phyloP scores from a whole-genome alignment of 495 filamentous ascomycete species.

The Lentithecium fluviatile region DNA sequence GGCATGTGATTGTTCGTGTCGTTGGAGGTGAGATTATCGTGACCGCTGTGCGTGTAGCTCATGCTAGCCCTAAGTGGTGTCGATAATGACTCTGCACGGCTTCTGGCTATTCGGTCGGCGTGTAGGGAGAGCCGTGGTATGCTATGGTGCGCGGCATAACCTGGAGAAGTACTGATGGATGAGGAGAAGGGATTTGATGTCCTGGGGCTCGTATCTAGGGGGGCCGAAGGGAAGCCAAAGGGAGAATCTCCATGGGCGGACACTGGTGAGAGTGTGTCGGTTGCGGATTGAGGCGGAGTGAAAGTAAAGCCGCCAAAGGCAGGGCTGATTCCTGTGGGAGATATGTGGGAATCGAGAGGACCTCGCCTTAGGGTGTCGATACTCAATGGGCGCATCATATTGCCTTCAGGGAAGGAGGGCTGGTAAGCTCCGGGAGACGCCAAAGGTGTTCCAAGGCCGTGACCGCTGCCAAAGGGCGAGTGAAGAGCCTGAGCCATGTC shows the following conservation, averaged over 20 bases:
- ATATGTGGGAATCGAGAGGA: conserved; percentile 57
- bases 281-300: conserved; percentile 48
- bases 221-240: conserved; percentile 36
- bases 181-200: conserved; percentile 39
- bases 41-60: conserved; percentile 39
- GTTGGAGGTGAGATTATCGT: conserved; percentile 23
- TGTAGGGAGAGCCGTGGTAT: conserved; percentile 42
- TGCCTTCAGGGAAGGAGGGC: conserved; percentile 47
- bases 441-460: conserved; percentile 51
- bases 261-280: conserved; percentile 42
- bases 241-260: conserved; percentile 36
- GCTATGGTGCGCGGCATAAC: conserved; percentile 34
- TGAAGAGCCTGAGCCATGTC: conserved; percentile 88
- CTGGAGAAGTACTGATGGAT: conserved; percentile 29
- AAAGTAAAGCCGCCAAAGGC: conserved; percentile 63
- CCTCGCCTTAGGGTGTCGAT: conserved; percentile 57
- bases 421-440: conserved; percentile 54
- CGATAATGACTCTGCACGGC: conserved; percentile 37
- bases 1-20: conserved; percentile 28
- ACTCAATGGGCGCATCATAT: conserved; percentile 61
- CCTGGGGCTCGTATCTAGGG: conserved; percentile 24
- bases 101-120: conserved; percentile 37
- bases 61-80: conserved; percentile 44
- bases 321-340: conserved; percentile 60
- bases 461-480: conserved; percentile 59